These are phyloP conservation scores for Favolaschia claudopus DNA, from an alignment of 768 basidiomycete genomes.

Conservation along the genomic window DNA sequence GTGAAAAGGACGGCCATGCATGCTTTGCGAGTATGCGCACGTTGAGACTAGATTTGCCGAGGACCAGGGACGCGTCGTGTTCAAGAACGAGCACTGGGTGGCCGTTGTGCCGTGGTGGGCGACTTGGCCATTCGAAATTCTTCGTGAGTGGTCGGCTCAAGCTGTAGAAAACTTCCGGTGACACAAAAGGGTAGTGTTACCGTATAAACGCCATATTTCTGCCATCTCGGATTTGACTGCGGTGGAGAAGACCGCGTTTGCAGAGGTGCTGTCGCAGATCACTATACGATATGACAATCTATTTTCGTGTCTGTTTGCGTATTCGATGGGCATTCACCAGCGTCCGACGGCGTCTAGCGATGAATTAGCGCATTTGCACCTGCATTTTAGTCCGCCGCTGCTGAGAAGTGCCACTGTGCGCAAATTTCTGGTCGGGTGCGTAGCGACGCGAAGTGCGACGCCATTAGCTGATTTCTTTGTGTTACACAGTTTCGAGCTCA, in stretches of 20 bases:
- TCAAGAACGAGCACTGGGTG: conserved; percentile 79
- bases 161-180: too few relatives aligned
- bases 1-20: conserved; percentile 60
- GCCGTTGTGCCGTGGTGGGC: conserved; percentile 97
- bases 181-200: conserved; percentile 63
- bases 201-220: conserved; percentile 80
- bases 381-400: conserved; percentile 89
- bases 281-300: conserved; percentile 80
- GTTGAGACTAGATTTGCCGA: conserved; percentile 58
- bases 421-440: conserved; percentile 89
- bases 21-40: conserved; percentile 83
- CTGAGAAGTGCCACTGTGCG: conserved; percentile 81
- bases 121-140: conserved; percentile 89
- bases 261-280: conserved; percentile 68
- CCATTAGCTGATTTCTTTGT: conserved; percentile 4
- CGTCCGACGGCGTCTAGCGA: conserved; percentile 65
- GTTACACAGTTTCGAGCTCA: conserved; percentile 82
- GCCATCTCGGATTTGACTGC: conserved; percentile 67
- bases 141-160: conserved; percentile 53
- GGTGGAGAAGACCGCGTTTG: conserved; percentile 70
- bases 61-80: conserved; percentile 68
- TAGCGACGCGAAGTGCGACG: conserved; percentile 16
- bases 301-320: conserved; percentile 88
- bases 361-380: conserved; percentile 79
- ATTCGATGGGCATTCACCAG: conserved; percentile 96